phyloP scores from a whole-genome alignment of 805 yeast species.

The Saccharomycopsis amapae region DNA sequence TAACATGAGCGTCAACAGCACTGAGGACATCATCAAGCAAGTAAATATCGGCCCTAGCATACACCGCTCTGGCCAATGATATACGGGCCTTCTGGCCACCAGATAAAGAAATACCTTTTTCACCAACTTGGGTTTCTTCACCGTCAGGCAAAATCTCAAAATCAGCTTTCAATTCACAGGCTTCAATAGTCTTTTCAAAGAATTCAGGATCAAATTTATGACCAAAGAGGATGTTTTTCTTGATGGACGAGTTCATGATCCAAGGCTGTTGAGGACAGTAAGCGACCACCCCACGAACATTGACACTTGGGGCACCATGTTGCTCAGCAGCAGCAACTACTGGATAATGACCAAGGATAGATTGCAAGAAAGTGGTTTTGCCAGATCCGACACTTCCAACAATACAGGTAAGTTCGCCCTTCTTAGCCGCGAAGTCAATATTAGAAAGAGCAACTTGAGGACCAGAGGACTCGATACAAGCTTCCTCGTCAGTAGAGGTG shows the following conservation, averaged over 20 bases:
- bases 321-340: conserved; percentile 25
- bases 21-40: conserved; percentile 59
- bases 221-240: conserved; percentile 47
- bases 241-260: conserved; percentile 44
- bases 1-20: conserved; percentile 71
- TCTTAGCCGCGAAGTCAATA: conserved; percentile 42
- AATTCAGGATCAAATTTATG: conserved; percentile 35
- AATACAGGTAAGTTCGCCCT: conserved; percentile 50
- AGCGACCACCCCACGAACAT: conserved; percentile 41
- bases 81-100: conserved; percentile 63
- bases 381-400: conserved; percentile 68
- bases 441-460: conserved; percentile 40
- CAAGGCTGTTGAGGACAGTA: conserved; percentile 57
- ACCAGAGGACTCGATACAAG: conserved; percentile 24
- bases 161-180: conserved; percentile 45
- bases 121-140: conserved; percentile 50
- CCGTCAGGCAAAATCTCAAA: conserved; percentile 44
- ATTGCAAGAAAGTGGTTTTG: conserved; percentile 50
- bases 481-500: conserved; percentile 39
- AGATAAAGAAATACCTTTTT: conserved; percentile 52
- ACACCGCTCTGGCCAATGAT: conserved; percentile 63
- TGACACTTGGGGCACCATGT: conserved; percentile 21
- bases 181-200: conserved; percentile 38
- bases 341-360: conserved; percentile 49
- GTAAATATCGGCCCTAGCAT: conserved; percentile 51